Evolutionary conservation across 2,329 filamentous ascomycete species (phyloP), one percentile per base, ranked within the genome.

Genomic region (Mycocentrospora acerina): DNA sequence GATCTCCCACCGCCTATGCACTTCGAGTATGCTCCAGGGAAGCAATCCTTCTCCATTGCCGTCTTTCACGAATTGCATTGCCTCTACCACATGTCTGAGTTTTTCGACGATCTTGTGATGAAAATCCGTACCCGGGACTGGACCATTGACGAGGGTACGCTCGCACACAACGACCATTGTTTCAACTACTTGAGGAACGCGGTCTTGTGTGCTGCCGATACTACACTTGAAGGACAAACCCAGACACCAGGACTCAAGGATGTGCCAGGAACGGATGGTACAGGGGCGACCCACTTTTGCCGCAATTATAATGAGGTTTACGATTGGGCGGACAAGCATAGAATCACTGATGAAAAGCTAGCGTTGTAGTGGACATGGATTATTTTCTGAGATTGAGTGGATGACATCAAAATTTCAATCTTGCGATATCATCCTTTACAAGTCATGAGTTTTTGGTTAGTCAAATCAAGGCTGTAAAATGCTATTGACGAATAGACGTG

Each of bases 111-210:
- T 4, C 40, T 53, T 7, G 35, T 46, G 14, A 28, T 55, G 39
- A 37, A 53, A 33, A 42, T 53, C 17, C 50, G 48, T 4, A 48
- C 45, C 14, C 43, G 37, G 7, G 51, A 55, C 18, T 48, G 40
- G 7, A 32, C 22, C 4, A 18, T 53, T 1, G 40, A 51, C 8
- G 54, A 61, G 24, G 38, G 43, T 6, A 29, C 40, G 19, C 32
- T 59, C n/a, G 35, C 35, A 27, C 58, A 62, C 19, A 59, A 56
- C 24, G 55, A 59, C 24, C 58, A 62, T 26, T 62, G 58, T 34
- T 53, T 60, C 32, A 52, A 59, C 24, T 62, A 62, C 29, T 19
- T 62, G 19, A 37, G 55, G 18, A 57, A 57, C 29, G 49, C 55
- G 8, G 32, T 60, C 10, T 47, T 58, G 46, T 62, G 57, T 24